A percentile compares a stretch with the other conserved stretches of the same genome.
phyloP scores from a whole-genome alignment of 2,329 filamentous ascomycete genomes.

The Colletotrichum cordylinicola region DNA sequence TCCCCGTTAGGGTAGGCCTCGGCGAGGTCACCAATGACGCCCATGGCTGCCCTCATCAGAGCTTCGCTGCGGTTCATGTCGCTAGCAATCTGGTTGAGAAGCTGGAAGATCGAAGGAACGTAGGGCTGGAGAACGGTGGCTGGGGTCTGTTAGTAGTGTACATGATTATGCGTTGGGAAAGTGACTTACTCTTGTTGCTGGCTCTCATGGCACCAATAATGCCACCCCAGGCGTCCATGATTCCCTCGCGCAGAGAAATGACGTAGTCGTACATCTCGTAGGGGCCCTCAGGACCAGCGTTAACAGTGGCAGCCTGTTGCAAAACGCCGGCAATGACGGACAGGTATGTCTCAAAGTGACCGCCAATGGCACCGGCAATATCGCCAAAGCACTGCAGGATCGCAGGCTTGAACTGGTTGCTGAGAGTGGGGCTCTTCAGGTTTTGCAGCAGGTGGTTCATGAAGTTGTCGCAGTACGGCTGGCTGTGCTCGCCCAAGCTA shows the following conservation, averaged over 20 bases:
- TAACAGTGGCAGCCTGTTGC: constrained; percentile 88
- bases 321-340: constrained; percentile 91
- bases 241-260: constrained; percentile 91
- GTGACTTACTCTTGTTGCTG: constrained; percentile 72
- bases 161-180: constrained; percentile 17
- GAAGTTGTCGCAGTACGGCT: constrained; percentile 95
- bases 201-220: constrained; percentile 94
- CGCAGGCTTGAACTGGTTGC: constrained; percentile 97
- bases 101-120: constrained; percentile 84
- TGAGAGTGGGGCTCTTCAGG: constrained; percentile 83
- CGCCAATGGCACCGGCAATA: constrained; percentile 92
- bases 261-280: constrained; percentile 99
- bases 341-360: constrained; percentile 91
- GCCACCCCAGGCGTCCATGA: constrained; percentile 99
- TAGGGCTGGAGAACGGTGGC: constrained; percentile 77
- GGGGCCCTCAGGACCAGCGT: constrained; percentile 77
- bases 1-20: constrained; percentile 94
- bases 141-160: constrained; percentile 42
- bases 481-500: constrained; percentile 86
- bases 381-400: constrained; percentile 98
- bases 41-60: constrained; percentile 93
- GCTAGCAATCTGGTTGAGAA: constrained; percentile 79
- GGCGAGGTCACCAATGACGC: constrained; percentile 94
- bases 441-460: constrained; percentile 98
- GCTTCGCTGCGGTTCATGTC: constrained; percentile 91